Evolutionary conservation across 2,329 filamentous ascomycete species (phyloP), one percentile per base, ranked within the genome.

Genomic region (Cladophialophora carrionii): DNA sequence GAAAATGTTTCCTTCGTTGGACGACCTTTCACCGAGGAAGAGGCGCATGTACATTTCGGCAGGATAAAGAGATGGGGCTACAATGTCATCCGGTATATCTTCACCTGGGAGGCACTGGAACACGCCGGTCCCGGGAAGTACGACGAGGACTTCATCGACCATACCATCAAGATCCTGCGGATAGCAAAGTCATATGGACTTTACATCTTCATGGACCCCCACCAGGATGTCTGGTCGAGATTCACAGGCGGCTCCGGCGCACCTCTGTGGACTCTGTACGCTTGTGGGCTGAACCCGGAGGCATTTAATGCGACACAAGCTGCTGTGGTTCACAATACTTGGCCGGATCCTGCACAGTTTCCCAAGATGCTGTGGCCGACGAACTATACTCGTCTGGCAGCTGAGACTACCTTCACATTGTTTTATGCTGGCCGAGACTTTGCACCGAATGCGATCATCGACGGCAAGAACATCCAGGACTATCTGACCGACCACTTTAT

Each of bases 291-390:
- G 54, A 91, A 99, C 74, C 95, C 95, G 0, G 84, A 89, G 76
- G 88, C 85, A 70, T 97, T 99, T 74, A 87, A 88, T 59, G 87
- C 86, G 22, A 99, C 93, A 14, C 90, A 97, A 78, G 94, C 94
- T 3, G 92, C 95, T 43, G 85, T 98, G 65, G 94, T 99, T 6
- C 95, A 99, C 60, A 99, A 98, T 74, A 96, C 91, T 1, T 97
- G 91, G 74, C 88, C 91, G 9, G 85, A 96, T 22, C 92, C 93
- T 8, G 88, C 88, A 29, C 84, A 88, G 0, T 99, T 94, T 71
- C 95, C 95, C 26, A 98, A 97, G 80, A 99, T 99, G 96, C 94
- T 98, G 64, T 99, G 95, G 95, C 92, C 94, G 17, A 98, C 96
- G 58, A 99, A 99, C 76, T 99, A 99, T 77, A 90, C 87, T 67